Evolutionary conservation across 2,329 filamentous ascomycete genomes (phyloP), one percentile per base, ranked within the genome.

Genomic region (Penicillium sp.): DNA sequence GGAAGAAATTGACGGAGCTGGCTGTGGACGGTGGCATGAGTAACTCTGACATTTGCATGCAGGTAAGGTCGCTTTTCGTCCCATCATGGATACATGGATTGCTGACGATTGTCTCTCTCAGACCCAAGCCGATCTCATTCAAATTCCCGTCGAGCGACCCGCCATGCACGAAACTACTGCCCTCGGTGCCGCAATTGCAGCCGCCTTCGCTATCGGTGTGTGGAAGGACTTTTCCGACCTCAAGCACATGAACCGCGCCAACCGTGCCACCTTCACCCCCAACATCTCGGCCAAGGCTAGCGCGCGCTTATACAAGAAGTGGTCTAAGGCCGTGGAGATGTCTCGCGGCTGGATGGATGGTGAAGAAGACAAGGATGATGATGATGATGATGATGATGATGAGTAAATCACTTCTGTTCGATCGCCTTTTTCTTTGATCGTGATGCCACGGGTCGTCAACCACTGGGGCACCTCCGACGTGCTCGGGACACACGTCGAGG

Each of bases 141-240:
- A 80, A 39, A 92, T 94, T 51, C 83, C 82, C 17, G 84, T 95
- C 43, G 79, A 89, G 61, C 80, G 88, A 15, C 88, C 88, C 0
- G 75, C 79, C 39, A 94, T 95, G 88, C 82, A 85, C 40, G 88
- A 95, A 69, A 93, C 87, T 3, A 95, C 88, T 1, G 84, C 87
- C 1, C 75, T 95, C 2, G 88, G 88, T 16, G 87, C 88, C 10
- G 88, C 88, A 32, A 90, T 94, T 52, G 86, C 88, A 11, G 88
- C 88, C 6, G 88, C 86, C 9, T 79, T 94, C 42, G 86, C 87
- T 6, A 79, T 85, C 9, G 81, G 77, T 30, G 77, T 90, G 22
- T 94, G 87, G 85, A 75, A 77, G 46, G 75, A 79, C 55, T 79
- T 92, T 40, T 75, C 80, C 17, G 84, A 90, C 53, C 68, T 94